Base-by-base conservation (phyloP, 2,329 filamentous ascomycete genomes). In the Fonsecaea multimorphosa region DNA sequence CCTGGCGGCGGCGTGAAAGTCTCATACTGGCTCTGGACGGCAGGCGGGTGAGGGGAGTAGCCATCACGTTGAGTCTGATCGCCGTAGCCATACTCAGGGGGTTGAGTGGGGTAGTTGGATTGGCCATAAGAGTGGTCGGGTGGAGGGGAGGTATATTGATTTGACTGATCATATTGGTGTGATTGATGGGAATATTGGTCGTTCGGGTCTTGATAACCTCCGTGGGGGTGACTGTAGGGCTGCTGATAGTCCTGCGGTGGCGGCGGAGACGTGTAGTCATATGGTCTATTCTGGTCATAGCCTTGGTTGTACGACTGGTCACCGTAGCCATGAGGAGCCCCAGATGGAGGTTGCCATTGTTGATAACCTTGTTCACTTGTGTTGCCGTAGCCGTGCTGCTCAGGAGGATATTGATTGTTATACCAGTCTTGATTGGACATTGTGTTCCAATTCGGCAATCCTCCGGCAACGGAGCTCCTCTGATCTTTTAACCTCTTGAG, bases 341-440 rank as follows among this genome's bases (percentile, higher is more conserved):
- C 55, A 16, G 58, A 36, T 11, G 66, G 54, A 52, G 51, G 44
- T 36, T 61, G 56, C 65, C 64, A 70, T 64, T 68, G 58, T 36
- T 68, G 61, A 8, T 68, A 56, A 12, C 58, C 54, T 49, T 65
- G 62, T 11, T 64, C 46, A 9, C 31, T 40, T 19, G 36, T 32
- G 29, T 62, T 53, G 8, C 46, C 44, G 63, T 67, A 66, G 44
- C 64, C 65, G 32, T 68, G 61, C 44, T 68, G 60, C 16, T 66
- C 51, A n/a, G 55, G 31, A 9, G 66, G 65, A 38, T 59, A 44
- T 34, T 67, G 61, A 40, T 44, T 63, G 61, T 58, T 49, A 44
- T 60, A 66, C 55, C 63, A 66, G 12, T 58, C 60, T 19, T 63
- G 44, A 29, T 49, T 40, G n/a, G 64, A 66, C 64, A 66, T 66